Evolutionary conservation across 73 alveolate genomes (phyloP).

Genomic region (Paramecium biaurelia): DNA sequence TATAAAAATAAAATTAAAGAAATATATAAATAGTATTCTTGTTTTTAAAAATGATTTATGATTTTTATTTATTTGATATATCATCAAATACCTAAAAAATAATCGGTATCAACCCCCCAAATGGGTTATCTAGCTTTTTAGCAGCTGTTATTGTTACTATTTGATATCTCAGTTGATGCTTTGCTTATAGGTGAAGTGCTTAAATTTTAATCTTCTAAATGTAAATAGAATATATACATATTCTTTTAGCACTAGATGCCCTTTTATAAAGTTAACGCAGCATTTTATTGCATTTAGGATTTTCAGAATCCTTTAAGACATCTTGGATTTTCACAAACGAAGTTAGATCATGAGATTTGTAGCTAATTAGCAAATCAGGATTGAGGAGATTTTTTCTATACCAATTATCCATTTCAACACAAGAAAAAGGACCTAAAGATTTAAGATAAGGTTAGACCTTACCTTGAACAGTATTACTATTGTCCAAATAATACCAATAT

Average conservation of each 20-base stretch:
- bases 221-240: background rate
- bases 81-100: background rate
- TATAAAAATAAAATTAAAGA: background rate
- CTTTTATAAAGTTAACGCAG: background rate
- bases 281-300: background rate
- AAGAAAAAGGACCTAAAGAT: conserved; percentile 24
- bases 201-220: background rate
- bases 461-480: background rate
- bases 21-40: background rate
- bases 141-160: conserved; percentile 18
- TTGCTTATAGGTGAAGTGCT: background rate
- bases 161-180: conserved; percentile 17
- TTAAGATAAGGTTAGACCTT: background rate
- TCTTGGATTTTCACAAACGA: conserved; percentile 11
- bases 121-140: conserved; percentile 14
- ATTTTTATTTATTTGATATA: background rate
- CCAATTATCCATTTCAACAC: conserved; percentile 50
- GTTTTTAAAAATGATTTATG: background rate
- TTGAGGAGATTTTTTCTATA: conserved; percentile 31
- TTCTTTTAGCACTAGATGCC: background rate
- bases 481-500: conserved; percentile 48
- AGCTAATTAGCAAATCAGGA: background rate
- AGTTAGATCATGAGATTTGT: background rate
- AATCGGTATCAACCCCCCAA: conserved; percentile 20
- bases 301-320: background rate